Conservation (phyloP, 2,329 filamentous ascomycete species). For the Dichotomopilus funicola region DNA sequence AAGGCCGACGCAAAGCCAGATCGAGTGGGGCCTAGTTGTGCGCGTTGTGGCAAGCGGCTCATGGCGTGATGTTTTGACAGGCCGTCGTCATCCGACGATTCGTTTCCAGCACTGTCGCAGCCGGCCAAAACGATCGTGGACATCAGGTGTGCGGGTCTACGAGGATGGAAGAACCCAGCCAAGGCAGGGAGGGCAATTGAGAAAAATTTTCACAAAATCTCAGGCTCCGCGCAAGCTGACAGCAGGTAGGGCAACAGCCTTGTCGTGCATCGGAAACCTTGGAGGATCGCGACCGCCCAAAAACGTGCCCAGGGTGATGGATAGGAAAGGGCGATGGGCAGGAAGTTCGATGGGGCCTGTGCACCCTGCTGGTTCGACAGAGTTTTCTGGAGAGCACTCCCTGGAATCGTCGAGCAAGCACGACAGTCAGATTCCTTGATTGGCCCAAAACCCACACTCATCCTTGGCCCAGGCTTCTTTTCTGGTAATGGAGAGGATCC, state of each 20-base stretch:
- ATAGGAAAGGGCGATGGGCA: neutral
- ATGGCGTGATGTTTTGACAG: constrained; percentile 16
- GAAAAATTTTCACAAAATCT: constrained; percentile 9
- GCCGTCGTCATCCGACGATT: constrained; percentile 9
- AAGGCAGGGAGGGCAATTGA: neutral
- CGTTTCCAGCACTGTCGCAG: neutral
- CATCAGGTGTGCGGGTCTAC: neutral
- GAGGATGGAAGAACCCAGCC: neutral
- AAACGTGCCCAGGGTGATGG: constrained; percentile 14
- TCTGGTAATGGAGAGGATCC: neutral
- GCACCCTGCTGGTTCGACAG: constrained; percentile 5
- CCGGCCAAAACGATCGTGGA: neutral
- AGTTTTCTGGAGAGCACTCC: neutral
- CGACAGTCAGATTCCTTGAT: constrained; percentile 3
- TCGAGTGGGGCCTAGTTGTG: neutral
- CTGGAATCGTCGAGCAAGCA: constrained; percentile 8
- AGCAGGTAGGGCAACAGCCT: constrained; percentile 1
- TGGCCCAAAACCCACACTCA: constrained; percentile 8
- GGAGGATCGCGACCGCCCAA: constrained; percentile 3
- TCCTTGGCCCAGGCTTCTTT: neutral
- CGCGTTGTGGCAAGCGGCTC: neutral
- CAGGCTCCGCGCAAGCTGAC: neutral
- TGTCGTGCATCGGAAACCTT: neutral
- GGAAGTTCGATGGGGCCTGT: neutral
- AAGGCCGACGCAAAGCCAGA: no score